Evolutionary conservation across 176 grass and related monocot genomes (phyloP).

Genomic region (Oryza meyeriana): DNA sequence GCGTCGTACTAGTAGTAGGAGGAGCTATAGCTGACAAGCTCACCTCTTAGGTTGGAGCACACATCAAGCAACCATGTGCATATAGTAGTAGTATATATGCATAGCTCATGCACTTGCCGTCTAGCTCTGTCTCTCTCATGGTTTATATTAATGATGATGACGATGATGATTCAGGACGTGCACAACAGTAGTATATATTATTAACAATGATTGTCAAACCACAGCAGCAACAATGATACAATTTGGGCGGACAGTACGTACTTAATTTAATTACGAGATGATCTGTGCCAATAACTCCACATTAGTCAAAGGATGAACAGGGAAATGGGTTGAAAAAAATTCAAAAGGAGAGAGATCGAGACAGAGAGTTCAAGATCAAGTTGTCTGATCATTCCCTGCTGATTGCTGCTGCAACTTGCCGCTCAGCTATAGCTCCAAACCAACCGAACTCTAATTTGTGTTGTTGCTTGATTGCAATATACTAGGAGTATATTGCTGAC

Average conservation of each 20-base stretch:
- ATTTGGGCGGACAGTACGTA: background rate
- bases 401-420: background rate
- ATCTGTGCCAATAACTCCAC: background rate
- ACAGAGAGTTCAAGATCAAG: background rate
- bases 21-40: too few relatives aligned
- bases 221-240: background rate
- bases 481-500: too few relatives aligned
- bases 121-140: background rate
- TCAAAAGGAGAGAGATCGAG: background rate
- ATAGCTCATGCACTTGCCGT: background rate
- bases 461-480: background rate
- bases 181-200: background rate
- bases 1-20: too few relatives aligned
- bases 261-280: background rate
- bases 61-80: background rate
- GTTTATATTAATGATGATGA: background rate
- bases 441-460: constrained; percentile 12
- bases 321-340: background rate
- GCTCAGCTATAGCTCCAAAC: background rate
- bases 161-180: background rate
- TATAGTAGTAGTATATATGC: background rate
- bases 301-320: background rate
- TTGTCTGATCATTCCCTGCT: background rate
- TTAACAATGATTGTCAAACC: background rate
- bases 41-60: background rate